Evolutionary conservation across 2,329 filamentous ascomycete genomes (phyloP).

Genomic region (Paecilomyces variotii): DNA sequence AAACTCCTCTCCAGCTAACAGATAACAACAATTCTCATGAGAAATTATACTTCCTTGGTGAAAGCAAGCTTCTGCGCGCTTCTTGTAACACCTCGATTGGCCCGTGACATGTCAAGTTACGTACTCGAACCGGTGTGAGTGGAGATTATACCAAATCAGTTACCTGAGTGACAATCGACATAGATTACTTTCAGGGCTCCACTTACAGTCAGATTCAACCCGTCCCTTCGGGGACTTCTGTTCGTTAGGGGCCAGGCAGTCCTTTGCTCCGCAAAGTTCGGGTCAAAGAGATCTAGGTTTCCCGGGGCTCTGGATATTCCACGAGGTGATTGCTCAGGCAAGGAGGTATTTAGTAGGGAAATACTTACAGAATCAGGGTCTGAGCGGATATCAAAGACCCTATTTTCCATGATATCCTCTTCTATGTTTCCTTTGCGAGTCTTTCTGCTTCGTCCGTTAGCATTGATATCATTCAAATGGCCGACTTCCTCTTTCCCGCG

Average conservation of each 20-base stretch:
- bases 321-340: not conserved
- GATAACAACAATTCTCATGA: not conserved
- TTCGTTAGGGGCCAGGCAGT: not conserved
- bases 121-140: not conserved
- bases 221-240: not conserved
- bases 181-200: not conserved
- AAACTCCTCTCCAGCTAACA: not conserved
- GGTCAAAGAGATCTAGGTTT: not conserved
- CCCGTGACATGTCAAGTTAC: not conserved
- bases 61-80: not conserved
- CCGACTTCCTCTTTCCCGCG: not conserved
- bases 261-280: not conserved
- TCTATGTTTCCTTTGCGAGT: not conserved
- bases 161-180: not conserved
- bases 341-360: not conserved
- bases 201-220: not conserved
- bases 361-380: not conserved
- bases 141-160: not conserved
- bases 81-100: not conserved
- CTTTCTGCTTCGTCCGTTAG: not conserved
- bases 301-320: not conserved
- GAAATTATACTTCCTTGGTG: not conserved
- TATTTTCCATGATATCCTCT: not conserved
- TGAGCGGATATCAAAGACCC: not conserved
- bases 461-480: not conserved